These are phyloP conservation scores for Trichosporon coremiiforme DNA, from an alignment of 1,284 basidiomycete genomes.

Conservation along the genomic window DNA sequence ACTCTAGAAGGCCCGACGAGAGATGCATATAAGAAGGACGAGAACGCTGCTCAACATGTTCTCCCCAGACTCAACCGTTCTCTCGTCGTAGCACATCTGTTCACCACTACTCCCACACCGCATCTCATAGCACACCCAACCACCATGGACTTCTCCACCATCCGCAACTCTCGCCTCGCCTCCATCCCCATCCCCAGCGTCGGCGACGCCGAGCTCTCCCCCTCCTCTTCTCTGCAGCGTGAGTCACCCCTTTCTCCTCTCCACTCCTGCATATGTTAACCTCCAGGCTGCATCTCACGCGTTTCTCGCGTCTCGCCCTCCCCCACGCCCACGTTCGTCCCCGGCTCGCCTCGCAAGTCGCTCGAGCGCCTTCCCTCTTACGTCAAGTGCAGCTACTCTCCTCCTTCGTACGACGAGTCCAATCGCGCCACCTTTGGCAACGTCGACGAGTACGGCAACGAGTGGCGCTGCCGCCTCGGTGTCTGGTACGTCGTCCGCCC, in stretches of 20 bases:
- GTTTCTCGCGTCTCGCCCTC: background rate
- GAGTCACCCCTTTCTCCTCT: background rate
- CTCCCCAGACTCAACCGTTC: background rate
- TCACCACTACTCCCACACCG: background rate
- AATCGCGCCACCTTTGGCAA: background rate
- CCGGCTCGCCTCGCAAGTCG: background rate
- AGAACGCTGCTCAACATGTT: background rate
- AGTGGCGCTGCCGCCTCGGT: slow-evolving; percentile 3
- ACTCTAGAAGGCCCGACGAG: background rate
- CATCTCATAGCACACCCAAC: background rate
- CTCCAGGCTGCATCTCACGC: background rate
- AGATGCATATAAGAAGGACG: background rate
- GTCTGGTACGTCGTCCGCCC: background rate
- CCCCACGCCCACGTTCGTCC: too few relatives aligned
- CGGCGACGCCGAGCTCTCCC: background rate
- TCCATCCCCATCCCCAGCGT: background rate
- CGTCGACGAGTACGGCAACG: background rate
- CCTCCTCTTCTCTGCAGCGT: background rate
- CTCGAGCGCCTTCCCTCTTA: background rate
- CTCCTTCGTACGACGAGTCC: background rate
- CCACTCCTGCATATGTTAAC: background rate
- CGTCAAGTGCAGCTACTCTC: background rate
- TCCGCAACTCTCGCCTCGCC: background rate
- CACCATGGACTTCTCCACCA: background rate
- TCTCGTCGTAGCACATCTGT: background rate